Evolutionary conservation across 2,329 filamentous ascomycete species (phyloP).

Genomic region (Neofusicoccum cordaticola): DNA sequence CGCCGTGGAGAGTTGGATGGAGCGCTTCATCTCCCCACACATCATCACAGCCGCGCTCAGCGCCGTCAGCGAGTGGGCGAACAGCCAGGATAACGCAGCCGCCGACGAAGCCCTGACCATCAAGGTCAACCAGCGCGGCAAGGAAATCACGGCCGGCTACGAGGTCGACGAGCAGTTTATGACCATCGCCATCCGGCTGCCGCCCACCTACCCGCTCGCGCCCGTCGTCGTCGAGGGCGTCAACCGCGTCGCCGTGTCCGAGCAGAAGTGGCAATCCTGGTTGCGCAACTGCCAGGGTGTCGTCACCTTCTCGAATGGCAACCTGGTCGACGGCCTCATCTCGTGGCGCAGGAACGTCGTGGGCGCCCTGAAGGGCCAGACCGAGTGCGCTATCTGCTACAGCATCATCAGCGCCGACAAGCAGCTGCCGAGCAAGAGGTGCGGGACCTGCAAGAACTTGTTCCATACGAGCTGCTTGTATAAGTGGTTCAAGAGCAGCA

Average conservation of each 20-base stretch:
- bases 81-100: constrained; percentile 34
- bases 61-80: constrained; percentile 67
- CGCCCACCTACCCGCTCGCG: constrained; percentile 77
- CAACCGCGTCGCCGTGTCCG: constrained; percentile 80
- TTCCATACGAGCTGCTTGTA: constrained; percentile 90
- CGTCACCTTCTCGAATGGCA: constrained; percentile 89
- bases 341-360: constrained; percentile 85
- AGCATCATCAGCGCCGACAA: constrained; percentile 86
- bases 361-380: constrained; percentile 86
- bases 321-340: constrained; percentile 79
- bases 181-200: constrained; percentile 77
- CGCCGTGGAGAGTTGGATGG: constrained; percentile 79
- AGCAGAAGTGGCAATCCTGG: constrained; percentile 92
- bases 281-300: constrained; percentile 83
- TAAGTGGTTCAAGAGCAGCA: constrained; percentile 96
- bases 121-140: constrained; percentile 67
- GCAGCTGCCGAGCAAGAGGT: constrained; percentile 87
- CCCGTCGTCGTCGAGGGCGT: constrained; percentile 72
- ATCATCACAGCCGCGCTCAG: constrained; percentile 65
- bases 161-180: constrained; percentile 84
- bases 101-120: constrained; percentile 59
- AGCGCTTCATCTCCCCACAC: constrained; percentile 64
- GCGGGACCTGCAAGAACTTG: constrained; percentile 86
- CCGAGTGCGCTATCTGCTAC: constrained; percentile 96
- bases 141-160: constrained; percentile 80